A percentile compares a stretch with the other conserved stretches of the same genome.
Evolutionary conservation across 352 stramenopile genomes (phyloP).

Genomic region (Phytophthora multivora): DNA sequence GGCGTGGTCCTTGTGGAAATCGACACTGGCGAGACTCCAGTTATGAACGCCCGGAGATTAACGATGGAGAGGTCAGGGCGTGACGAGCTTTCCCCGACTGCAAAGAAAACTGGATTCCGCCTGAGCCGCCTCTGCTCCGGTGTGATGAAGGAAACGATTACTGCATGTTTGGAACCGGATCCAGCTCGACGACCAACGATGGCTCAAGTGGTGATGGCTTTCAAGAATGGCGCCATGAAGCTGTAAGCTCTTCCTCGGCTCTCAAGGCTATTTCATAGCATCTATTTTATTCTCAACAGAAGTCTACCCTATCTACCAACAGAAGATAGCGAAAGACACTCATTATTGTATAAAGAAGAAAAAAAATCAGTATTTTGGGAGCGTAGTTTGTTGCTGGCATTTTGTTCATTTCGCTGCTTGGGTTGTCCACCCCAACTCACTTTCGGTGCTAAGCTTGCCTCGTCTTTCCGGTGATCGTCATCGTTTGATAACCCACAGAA

Average conservation of each 20-base stretch:
- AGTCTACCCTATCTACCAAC: not conserved
- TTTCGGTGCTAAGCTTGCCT: conserved; percentile 1
- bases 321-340: not conserved
- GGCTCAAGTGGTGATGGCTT: conserved; percentile 58
- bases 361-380: too few relatives aligned
- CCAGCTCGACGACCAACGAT: conserved; percentile 59
- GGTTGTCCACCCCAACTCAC: not conserved
- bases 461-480: conserved; percentile 20
- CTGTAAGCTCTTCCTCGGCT: conserved; percentile 32
- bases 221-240: conserved; percentile 64
- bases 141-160: conserved; percentile 71
- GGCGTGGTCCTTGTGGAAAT: conserved; percentile 82
- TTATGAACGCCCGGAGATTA: conserved; percentile 58
- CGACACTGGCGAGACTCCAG: conserved; percentile 67
- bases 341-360: too few relatives aligned
- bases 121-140: conserved; percentile 60
- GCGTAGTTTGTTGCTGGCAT: not conserved
- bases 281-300: conserved; percentile 25
- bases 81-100: conserved; percentile 41
- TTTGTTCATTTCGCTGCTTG: conserved; percentile 17
- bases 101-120: conserved; percentile 56
- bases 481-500: not conserved
- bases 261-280: not conserved
- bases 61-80: conserved; percentile 36
- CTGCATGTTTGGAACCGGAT: conserved; percentile 63